Evolutionary conservation across 805 yeast species (phyloP).

Genomic region (Metschnikowia colocasiae): DNA sequence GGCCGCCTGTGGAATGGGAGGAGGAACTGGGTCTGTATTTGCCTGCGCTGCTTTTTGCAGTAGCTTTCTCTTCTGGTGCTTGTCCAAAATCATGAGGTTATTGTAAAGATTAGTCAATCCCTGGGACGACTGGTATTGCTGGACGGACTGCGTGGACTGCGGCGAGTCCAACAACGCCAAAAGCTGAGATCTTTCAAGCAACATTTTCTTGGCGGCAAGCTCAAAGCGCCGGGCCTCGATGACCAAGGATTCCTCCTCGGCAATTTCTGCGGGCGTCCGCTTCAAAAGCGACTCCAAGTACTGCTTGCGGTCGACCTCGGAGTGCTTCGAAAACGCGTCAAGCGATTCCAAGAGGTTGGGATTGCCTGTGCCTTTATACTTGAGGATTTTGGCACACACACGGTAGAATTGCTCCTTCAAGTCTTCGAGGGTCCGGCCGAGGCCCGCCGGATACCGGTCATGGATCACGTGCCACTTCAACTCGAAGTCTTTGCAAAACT

Average conservation of each 20-base stretch:
- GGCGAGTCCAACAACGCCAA: constrained; percentile 84
- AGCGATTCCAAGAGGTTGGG: constrained; percentile 57
- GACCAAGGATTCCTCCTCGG: constrained; percentile 93
- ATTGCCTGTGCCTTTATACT: constrained; percentile 39
- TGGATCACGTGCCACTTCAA: constrained; percentile 65
- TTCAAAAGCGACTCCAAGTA: constrained; percentile 73
- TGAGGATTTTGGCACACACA: constrained; percentile 50
- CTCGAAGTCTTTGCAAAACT: constrained; percentile 57
- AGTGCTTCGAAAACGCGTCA: constrained; percentile 58
- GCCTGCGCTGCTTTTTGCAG: constrained; percentile 33
- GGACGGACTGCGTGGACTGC: constrained; percentile 66
- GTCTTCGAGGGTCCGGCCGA: constrained; percentile 62
- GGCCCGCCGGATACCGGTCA: constrained; percentile 48
- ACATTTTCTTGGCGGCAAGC: constrained; percentile 83
- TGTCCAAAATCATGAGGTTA: constrained; percentile 68
- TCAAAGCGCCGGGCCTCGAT: constrained; percentile 92
- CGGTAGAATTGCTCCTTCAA: constrained; percentile 77
- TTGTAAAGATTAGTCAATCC: constrained; percentile 86
- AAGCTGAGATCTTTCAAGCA: constrained; percentile 75
- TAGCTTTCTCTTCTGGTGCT: constrained; percentile 52
- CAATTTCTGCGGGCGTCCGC: constrained; percentile 93
- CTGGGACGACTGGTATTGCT: constrained; percentile 76
- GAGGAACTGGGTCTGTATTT: constrained; percentile 48
- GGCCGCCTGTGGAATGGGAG: constrained; percentile 50
- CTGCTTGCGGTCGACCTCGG: constrained; percentile 75